Percentiles rank a stretch among this genome's conserved stretches.
Conservation (phyloP, 2,329 filamentous ascomycete genomes). For the Fusarium liriodendri region DNA sequence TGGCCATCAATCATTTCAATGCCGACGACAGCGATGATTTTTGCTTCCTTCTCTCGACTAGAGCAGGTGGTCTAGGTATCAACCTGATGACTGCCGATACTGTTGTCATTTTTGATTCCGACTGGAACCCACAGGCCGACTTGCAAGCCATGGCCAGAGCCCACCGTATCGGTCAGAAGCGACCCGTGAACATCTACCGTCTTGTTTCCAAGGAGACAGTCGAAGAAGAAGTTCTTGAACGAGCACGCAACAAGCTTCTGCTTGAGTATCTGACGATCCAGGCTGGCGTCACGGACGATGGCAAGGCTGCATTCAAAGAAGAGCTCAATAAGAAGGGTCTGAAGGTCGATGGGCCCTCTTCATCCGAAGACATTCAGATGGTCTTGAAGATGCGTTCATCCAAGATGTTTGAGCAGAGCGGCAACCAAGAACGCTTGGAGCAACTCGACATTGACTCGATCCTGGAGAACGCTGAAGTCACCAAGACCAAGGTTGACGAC, state of each 20-base stretch:
- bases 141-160: slow-evolving; percentile 98
- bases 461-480: slow-evolving; percentile 95
- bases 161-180: slow-evolving; percentile 96
- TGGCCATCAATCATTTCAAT: slow-evolving; percentile 99
- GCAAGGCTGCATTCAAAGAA: slow-evolving; percentile 79
- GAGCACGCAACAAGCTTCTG: slow-evolving; percentile 96
- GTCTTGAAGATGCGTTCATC: slow-evolving; percentile 98
- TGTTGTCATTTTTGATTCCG: slow-evolving; percentile 96
- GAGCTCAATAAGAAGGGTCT: slow-evolving; percentile 82
- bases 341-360: slow-evolving; percentile 84
- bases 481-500: slow-evolving; percentile 94
- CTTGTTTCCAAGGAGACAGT: slow-evolving; percentile 98
- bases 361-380: slow-evolving; percentile 93
- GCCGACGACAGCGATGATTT: slow-evolving; percentile 96
- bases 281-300: slow-evolving; percentile 94
- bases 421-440: slow-evolving; percentile 95
- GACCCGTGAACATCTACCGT: slow-evolving; percentile 94
- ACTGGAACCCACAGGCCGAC: slow-evolving; percentile 99
- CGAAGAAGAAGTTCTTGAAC: slow-evolving; percentile 96
- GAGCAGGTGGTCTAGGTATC: slow-evolving; percentile 97
- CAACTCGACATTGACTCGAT: slow-evolving; percentile 98
- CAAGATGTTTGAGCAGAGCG: slow-evolving; percentile 98
- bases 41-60: slow-evolving; percentile 93
- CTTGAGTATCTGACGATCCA: slow-evolving; percentile 98
- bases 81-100: slow-evolving; percentile 99